phyloP scores from a whole-genome alignment of 2,329 filamentous ascomycete genomes.

The Coniella vitis region DNA sequence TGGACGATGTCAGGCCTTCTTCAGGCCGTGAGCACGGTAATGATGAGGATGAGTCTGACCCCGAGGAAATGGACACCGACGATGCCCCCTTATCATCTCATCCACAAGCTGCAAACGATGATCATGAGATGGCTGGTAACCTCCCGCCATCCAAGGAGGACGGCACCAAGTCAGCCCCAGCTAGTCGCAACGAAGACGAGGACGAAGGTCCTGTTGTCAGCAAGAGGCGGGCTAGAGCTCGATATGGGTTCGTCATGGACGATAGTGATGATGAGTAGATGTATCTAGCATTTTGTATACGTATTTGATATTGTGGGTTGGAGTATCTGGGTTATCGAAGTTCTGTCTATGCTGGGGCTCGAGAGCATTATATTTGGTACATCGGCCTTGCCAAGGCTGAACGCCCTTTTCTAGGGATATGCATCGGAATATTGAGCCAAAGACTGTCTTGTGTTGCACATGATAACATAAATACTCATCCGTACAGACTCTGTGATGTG shows the following conservation, averaged over 20 bases:
- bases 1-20: slow-evolving; percentile 10
- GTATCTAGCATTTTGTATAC: not conserved
- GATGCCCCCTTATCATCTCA: slow-evolving; percentile 17
- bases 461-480: too few species aligned
- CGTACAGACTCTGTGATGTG: too few species aligned
- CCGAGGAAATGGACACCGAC: slow-evolving; percentile 20
- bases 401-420: not conserved
- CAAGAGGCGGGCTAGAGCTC: slow-evolving; percentile 11
- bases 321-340: not conserved
- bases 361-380: too few species aligned
- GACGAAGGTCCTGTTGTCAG: slow-evolving; percentile 4
- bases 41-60: slow-evolving; percentile 22
- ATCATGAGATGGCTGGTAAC: not conserved
- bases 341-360: too few species aligned
- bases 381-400: too few species aligned
- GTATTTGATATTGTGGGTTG: not conserved
- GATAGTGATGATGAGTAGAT: slow-evolving; percentile 15
- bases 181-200: slow-evolving; percentile 4
- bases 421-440: not conserved
- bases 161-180: not conserved
- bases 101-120: not conserved
- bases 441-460: not conserved
- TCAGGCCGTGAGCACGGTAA: slow-evolving; percentile 1
- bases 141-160: slow-evolving; percentile 10
- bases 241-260: slow-evolving; percentile 11